Evolutionary conservation across 345 rosid genomes (phyloP), one percentile per base, ranked within the genome.

Genomic region (Salix purpurea): DNA sequence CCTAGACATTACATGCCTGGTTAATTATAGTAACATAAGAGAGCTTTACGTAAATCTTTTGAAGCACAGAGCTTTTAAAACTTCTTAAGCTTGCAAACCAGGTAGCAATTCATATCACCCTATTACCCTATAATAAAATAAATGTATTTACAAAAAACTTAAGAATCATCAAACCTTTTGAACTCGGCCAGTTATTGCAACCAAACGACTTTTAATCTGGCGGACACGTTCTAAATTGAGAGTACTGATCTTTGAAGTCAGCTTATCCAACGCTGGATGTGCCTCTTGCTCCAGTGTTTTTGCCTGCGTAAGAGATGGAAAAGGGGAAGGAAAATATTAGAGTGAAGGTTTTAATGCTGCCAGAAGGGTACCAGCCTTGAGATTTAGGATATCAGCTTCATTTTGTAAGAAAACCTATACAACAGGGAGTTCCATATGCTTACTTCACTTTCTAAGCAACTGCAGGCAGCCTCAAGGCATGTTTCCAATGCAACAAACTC

Each of bases 401-500:
- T 64, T 83, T 67, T 89, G 87, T 70, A 87, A 77, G 85, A 23
- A 77, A 37, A 56, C 2, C 10, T 39, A n/a, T 70, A 7, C 76
- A 54, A 7, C 24, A 21, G 21, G 24, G 23, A 54, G 23, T 54
- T 54, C 4, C 24, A 7, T 19, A 66, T 10, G 24, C 42, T 85
- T 66, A 86, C 94, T 78, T 89, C 94, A 80, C 71, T 88, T 66
- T 91, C 92, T 69, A 89, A 82, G 87, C 91, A 87, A 78, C 89
- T 80, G 69, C 94, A 91, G 60, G 89, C 87, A 79, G 91, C 92
- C 85, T 91, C 95, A 64, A 91, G 88, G 79, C 90, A 85, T 37
- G 92, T 89, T 79, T 91, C 92, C 85, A 89, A 71, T 6, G 92
- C 92, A 78, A 91, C 88, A 79, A 89, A 91, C 77, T 91, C 92